Percentiles rank a stretch among this genome's conserved stretches.
These are phyloP conservation scores for Nemania abortiva DNA, from an alignment of 2,329 filamentous ascomycete genomes.

Conservation along the genomic window DNA sequence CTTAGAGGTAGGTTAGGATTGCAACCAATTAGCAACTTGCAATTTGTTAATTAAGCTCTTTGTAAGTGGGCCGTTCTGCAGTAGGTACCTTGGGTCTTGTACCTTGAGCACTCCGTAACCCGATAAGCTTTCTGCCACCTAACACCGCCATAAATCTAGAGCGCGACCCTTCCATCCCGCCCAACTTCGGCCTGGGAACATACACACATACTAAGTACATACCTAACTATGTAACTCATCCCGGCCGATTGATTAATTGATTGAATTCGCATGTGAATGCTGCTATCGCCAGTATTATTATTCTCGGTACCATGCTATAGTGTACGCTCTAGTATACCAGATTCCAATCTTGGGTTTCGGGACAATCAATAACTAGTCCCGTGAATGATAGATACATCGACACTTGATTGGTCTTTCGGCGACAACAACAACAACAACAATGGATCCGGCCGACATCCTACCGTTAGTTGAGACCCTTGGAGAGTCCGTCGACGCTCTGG, in stretches of 20 bases:
- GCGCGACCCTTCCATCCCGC: neutral
- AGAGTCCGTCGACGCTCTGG: slow-evolving; percentile 81
- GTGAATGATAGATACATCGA: neutral
- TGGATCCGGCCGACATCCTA: slow-evolving; percentile 68
- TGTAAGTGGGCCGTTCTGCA: no score
- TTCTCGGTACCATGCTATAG: neutral
- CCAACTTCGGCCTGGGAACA: no score
- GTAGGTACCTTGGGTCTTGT: no score
- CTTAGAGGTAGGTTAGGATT: no score
- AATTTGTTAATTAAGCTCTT: slow-evolving; percentile 37
- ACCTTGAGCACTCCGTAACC: neutral
- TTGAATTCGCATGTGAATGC: neutral
- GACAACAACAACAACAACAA: slow-evolving; percentile 37
- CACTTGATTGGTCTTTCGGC: neutral
- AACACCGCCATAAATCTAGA: slow-evolving; percentile 47
- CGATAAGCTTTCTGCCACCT: slow-evolving; percentile 43
- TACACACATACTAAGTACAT: neutral
- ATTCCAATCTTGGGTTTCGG: neutral
- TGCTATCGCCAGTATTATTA: neutral
- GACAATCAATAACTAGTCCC: neutral
- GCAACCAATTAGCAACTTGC: slow-evolving; percentile 16
- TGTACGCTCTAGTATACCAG: neutral
- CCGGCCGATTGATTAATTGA: no score
- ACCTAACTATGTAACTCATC: no score
- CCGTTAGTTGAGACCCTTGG: slow-evolving; percentile 80